These are phyloP conservation scores for Aspergillus arachidicola DNA, from an alignment of 2,329 filamentous ascomycete genomes.

Conservation along the genomic window DNA sequence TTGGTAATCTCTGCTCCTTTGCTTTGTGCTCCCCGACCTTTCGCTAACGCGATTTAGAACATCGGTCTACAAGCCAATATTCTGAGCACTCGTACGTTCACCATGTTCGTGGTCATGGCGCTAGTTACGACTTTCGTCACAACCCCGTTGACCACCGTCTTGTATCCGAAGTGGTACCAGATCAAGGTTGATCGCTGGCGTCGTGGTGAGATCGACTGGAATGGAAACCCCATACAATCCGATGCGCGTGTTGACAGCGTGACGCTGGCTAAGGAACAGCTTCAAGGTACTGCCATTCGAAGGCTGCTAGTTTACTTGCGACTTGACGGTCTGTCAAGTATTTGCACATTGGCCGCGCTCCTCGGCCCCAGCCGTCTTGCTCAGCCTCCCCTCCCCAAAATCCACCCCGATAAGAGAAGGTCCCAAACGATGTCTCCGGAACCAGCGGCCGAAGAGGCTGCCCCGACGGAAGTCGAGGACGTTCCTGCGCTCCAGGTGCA, in stretches of 20 bases:
- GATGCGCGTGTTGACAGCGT: constrained; percentile 48
- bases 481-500: constrained; percentile 67
- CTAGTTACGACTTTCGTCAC: constrained; percentile 82
- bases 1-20: constrained; percentile 58
- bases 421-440: constrained; percentile 18
- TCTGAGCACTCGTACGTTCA: constrained; percentile 78
- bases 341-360: constrained; percentile 81
- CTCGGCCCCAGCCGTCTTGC: constrained; percentile 61
- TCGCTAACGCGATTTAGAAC: constrained; percentile 51
- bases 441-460: constrained; percentile 26
- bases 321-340: constrained; percentile 77
- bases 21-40: no score
- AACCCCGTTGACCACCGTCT: constrained; percentile 70
- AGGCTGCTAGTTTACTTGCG: constrained; percentile 79
- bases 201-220: constrained; percentile 89
- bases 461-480: constrained; percentile 20
- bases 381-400: constrained; percentile 32
- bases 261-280: constrained; percentile 51
- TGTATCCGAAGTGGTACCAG: constrained; percentile 80
- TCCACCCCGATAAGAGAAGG: constrained; percentile 37
- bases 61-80: constrained; percentile 84
- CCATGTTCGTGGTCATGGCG: constrained; percentile 94
- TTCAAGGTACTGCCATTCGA: constrained; percentile 56
- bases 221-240: constrained; percentile 57
- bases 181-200: constrained; percentile 74